phyloP scores from a whole-genome alignment of 1,284 basidiomycete species.

The Fistulinella staudtii region DNA sequence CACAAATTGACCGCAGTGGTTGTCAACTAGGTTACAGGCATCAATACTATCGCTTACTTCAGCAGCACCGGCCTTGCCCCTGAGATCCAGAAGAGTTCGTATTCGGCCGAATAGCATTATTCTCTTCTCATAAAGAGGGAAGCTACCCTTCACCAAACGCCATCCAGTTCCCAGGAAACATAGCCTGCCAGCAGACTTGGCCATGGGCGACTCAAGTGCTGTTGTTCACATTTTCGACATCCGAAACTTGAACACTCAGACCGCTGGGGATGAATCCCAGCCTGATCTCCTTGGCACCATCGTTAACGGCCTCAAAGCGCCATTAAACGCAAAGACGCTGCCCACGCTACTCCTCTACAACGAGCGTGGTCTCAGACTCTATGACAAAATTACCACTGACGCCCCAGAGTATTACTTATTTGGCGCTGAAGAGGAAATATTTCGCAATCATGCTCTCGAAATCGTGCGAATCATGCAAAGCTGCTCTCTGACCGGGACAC shows the following conservation, averaged over 20 bases:
- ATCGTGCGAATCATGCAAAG: slow-evolving; percentile 73
- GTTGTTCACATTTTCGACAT: slow-evolving; percentile 24
- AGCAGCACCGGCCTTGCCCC: no score
- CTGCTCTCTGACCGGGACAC: slow-evolving; percentile 38
- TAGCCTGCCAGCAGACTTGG: neutral
- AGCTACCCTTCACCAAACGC: neutral
- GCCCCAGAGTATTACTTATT: slow-evolving; percentile 90
- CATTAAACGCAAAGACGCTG: slow-evolving; percentile 57
- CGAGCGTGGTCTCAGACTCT: slow-evolving; percentile 77
- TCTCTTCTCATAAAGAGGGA: slow-evolving; percentile 12
- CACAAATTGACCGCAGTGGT: no score
- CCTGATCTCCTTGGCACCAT: slow-evolving; percentile 46
- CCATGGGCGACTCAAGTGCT: slow-evolving; percentile 24
- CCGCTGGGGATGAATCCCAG: neutral
- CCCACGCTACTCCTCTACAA: slow-evolving; percentile 89
- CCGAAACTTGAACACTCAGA: slow-evolving; percentile 16
- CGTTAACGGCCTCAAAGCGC: slow-evolving; percentile 50
- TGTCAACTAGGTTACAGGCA: no score
- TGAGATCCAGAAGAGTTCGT: no score
- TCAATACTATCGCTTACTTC: slow-evolving; percentile 28
- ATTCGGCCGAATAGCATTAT: neutral
- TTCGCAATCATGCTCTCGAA: slow-evolving; percentile 58
- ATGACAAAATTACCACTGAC: slow-evolving; percentile 80
- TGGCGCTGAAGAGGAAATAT: slow-evolving; percentile 68
- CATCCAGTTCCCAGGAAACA: neutral